Base-by-base conservation (phyloP, 1,284 basidiomycete species). In the Ustilago cynodontis region DNA sequence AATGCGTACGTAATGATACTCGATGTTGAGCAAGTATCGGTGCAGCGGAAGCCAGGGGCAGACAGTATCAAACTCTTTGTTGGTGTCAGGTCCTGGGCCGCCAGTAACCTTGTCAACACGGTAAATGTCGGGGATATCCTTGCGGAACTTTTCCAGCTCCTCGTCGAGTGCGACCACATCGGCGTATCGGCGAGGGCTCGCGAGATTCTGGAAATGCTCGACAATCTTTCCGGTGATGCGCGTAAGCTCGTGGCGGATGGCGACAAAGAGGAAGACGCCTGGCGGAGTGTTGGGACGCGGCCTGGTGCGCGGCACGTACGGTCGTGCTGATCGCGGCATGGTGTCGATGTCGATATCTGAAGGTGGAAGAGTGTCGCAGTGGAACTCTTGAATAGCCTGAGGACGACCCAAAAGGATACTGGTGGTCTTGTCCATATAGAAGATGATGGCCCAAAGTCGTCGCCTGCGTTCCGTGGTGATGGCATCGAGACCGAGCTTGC, bases 181-280 rank as follows among this genome's bases (percentile, higher is more conserved):
- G 14, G 91, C 90, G 85, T 97, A 97, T 81, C 93, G 92, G 57
- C 92, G 92, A 3, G 79, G 77, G 45, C 65, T 90, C 62, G 92
- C 90, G 22, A 96, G 91, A 87, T 94, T 93, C 86, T 98, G 95
- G 87, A 95, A 98, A 86, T 96, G 94, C 82, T 96, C 94, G 52
- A 94, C 94, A 81, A 98, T 94, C 49, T 91, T 91, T 28, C 95
- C 95, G 72, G 95, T 95, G 69, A 96, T 93, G 52, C 89, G 88
- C 20, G 93, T 92, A 20, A 98, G 89, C 52, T 90, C 89, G 82
- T 95, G 93, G 37, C 95, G 90, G 37, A 98, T 89, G 71, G 96
- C 94, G 63, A 94, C 91, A 85, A 94, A 97, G 1, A 93, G 94
- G 88, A 93, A 93, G 4, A 88, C 89, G 0, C 94, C 97, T 0